phyloP scores from a whole-genome alignment of 768 basidiomycete genomes.

The Tulasnella sp. region DNA sequence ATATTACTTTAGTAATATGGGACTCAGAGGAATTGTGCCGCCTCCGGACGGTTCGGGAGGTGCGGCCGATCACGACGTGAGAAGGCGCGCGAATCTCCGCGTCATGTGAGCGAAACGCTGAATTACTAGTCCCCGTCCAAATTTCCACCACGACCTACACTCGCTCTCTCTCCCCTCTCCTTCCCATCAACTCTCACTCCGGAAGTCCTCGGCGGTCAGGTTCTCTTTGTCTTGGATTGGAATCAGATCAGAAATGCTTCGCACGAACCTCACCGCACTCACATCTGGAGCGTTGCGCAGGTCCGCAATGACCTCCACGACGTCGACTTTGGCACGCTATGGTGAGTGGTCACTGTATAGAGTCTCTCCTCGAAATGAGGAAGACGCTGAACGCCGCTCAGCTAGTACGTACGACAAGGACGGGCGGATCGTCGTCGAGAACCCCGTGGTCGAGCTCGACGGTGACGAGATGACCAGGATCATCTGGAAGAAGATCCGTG shows the following conservation, averaged over 20 bases:
- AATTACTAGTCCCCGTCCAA: not conserved
- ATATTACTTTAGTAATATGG: not conserved
- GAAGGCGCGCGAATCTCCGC: not conserved
- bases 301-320: not conserved
- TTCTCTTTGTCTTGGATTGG: not conserved
- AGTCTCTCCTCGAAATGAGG: too few species aligned
- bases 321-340: not conserved
- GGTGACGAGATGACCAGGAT: constrained; percentile 99
- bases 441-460: constrained; percentile 90
- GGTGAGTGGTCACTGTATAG: not conserved
- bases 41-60: not conserved
- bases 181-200: not conserved
- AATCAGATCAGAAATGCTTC: not conserved
- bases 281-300: not conserved
- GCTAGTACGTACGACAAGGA: constrained; percentile 1
- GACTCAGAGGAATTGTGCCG: not conserved
- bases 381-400: not conserved
- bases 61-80: not conserved
- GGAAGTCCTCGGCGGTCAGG: not conserved
- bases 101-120: not conserved
- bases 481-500: constrained; percentile 96
- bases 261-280: not conserved
- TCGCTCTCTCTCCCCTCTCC: not conserved
- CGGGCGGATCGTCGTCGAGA: constrained; percentile 54
- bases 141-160: not conserved